Conservation (phyloP, 495 filamentous ascomycete genomes). For the Apodospora peruviana region DNA sequence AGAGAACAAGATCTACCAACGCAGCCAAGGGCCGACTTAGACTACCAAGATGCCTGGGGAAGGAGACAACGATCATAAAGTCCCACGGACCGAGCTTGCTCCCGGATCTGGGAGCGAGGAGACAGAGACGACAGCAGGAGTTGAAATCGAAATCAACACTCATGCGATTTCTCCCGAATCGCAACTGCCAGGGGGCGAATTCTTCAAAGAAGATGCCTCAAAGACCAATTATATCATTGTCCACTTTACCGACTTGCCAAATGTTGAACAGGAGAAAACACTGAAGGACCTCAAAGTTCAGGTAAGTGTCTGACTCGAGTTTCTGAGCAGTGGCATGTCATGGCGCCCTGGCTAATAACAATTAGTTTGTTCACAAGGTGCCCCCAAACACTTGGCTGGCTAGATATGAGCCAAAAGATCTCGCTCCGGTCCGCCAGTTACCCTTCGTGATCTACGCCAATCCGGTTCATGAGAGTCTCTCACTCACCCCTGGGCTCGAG, state of each 20-base stretch:
- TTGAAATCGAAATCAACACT: neutral
- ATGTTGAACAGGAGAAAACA: neutral
- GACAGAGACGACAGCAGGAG: no score
- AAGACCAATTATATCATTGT: neutral
- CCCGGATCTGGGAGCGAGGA: no score
- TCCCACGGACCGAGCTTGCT: no score
- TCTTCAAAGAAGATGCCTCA: neutral
- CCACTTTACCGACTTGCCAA: neutral
- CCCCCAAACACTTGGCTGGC: neutral
- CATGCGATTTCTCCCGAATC: neutral
- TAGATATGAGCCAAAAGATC: neutral
- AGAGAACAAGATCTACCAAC: no score
- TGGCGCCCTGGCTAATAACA: neutral
- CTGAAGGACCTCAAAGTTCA: neutral
- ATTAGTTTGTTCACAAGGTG: neutral
- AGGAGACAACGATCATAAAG: no score
- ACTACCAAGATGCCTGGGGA: no score
- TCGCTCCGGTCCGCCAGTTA: neutral
- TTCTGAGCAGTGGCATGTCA: neutral
- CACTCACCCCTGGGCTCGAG: neutral
- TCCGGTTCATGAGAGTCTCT: neutral
- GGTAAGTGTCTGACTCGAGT: no score
- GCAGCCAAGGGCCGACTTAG: no score
- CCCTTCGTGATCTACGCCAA: neutral
- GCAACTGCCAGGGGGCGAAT: neutral